Evolutionary conservation across 1,139 yeast genomes (phyloP).

Genomic region (Yamadazyma sp.): DNA sequence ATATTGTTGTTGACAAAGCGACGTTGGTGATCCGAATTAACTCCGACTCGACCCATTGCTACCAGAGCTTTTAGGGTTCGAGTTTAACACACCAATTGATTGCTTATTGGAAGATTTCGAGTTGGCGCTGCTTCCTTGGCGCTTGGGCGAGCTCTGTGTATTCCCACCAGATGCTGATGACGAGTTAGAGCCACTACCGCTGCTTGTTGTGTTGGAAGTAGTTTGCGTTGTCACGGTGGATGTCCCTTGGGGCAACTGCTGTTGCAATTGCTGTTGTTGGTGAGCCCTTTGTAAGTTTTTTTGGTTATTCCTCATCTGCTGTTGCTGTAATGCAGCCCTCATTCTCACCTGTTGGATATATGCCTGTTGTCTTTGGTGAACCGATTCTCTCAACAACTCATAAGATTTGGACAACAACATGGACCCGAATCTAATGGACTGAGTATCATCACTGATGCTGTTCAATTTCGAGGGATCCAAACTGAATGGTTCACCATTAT

Average conservation of each 20-base stretch:
- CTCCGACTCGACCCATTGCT: slow-evolving; percentile 3
- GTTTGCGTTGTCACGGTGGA: not conserved
- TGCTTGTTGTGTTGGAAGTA: not conserved
- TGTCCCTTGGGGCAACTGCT: not conserved
- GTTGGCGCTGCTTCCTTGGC: not conserved
- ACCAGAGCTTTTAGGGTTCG: slow-evolving; percentile 8
- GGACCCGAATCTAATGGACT: slow-evolving; percentile 85
- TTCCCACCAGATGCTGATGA: not conserved
- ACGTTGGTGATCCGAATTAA: no score
- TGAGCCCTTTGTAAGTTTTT: slow-evolving; percentile 9
- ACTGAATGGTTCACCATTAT: slow-evolving; percentile 54
- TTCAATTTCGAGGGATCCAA: slow-evolving; percentile 70
- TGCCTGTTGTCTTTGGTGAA: slow-evolving; percentile 45
- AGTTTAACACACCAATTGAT: not conserved
- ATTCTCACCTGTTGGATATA: slow-evolving; percentile 47
- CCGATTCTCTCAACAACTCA: slow-evolving; percentile 60
- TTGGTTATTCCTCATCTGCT: slow-evolving; percentile 18
- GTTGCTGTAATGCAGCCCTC: slow-evolving; percentile 46
- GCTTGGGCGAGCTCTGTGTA: not conserved
- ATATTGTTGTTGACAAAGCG: no score
- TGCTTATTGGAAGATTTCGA: not conserved
- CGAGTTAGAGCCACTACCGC: slow-evolving; percentile 1
- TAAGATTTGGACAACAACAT: slow-evolving; percentile 87
- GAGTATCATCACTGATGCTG: slow-evolving; percentile 83
- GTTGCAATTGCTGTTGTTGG: slow-evolving; percentile 4